These are phyloP conservation scores for Phialophora tarda DNA, from an alignment of 2,329 filamentous ascomycete genomes.

Conservation along the genomic window DNA sequence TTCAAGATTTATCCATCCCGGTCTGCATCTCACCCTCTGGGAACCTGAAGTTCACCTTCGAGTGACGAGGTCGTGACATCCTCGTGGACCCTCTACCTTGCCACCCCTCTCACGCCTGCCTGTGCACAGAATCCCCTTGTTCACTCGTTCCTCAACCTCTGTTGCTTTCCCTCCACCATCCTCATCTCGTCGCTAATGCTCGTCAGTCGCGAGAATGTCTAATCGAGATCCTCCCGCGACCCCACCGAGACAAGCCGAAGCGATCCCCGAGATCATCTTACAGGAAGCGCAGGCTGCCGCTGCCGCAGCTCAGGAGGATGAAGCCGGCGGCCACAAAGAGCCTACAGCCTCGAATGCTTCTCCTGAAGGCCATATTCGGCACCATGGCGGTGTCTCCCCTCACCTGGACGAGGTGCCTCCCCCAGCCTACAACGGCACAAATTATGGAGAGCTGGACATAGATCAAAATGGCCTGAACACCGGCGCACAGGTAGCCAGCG, in stretches of 20 bases:
- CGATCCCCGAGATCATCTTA: conserved; percentile 24
- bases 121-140: background rate
- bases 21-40: background rate
- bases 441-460: conserved; percentile 67
- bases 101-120: background rate
- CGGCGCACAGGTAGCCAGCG: conserved; percentile 68
- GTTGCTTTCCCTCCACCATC: background rate
- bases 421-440: conserved; percentile 38
- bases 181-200: conserved; percentile 17
- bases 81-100: background rate
- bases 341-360: conserved; percentile 2
- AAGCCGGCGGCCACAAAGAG: conserved; percentile 5
- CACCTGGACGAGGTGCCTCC: conserved; percentile 39
- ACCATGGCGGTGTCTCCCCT: conserved; percentile 31
- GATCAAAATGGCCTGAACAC: conserved; percentile 68
- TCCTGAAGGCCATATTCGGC: conserved; percentile 27
- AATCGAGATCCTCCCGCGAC: conserved; percentile 20
- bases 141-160: conserved; percentile 4
- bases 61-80: conserved; percentile 2
- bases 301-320: conserved; percentile 31
- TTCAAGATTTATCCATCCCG: background rate
- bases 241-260: conserved; percentile 8
- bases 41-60: conserved; percentile 8
- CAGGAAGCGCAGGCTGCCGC: conserved; percentile 27
- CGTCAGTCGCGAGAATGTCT: conserved; percentile 21